These are phyloP conservation scores for Botrytis sinoallii DNA, from an alignment of 2,329 filamentous ascomycete genomes.

Conservation along the genomic window DNA sequence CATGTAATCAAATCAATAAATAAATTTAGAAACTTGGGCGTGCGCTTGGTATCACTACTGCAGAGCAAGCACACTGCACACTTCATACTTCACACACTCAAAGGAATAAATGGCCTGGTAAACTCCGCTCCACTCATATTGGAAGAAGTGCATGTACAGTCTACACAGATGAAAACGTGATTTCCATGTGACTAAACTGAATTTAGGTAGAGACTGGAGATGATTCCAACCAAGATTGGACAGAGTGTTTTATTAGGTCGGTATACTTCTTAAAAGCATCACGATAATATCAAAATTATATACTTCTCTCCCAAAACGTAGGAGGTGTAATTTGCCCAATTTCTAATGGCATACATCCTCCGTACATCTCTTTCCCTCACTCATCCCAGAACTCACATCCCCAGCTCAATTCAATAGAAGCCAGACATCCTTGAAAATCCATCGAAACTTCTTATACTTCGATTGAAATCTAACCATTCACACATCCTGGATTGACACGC, in stretches of 20 bases:
- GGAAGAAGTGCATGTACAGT: not conserved
- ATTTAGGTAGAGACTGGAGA: not conserved
- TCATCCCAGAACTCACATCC: not conserved
- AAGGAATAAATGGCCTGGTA: not conserved
- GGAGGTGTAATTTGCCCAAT: not conserved
- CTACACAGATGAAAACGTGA: not conserved
- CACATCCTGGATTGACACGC: not conserved
- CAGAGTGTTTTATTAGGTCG: too few relatives aligned
- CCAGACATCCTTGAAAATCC: slow-evolving; percentile 6
- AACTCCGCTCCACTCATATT: not conserved
- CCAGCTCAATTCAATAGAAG: not conserved
- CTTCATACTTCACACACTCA: too few relatives aligned
- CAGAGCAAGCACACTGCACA: not conserved
- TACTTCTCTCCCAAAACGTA: not conserved
- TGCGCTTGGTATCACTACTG: not conserved
- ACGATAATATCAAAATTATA: not conserved
- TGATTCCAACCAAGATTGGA: not conserved
- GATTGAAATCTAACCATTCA: slow-evolving; percentile 10
- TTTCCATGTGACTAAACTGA: not conserved
- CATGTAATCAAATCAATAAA: not conserved
- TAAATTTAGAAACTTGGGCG: not conserved
- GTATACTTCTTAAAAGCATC: not conserved
- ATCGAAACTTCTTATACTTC: slow-evolving; percentile 3
- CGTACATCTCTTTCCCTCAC: not conserved
- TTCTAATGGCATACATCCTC: too few relatives aligned